Base-by-base conservation (phyloP, 2,329 filamentous ascomycete species). In the Coniochaeta prunicola region DNA sequence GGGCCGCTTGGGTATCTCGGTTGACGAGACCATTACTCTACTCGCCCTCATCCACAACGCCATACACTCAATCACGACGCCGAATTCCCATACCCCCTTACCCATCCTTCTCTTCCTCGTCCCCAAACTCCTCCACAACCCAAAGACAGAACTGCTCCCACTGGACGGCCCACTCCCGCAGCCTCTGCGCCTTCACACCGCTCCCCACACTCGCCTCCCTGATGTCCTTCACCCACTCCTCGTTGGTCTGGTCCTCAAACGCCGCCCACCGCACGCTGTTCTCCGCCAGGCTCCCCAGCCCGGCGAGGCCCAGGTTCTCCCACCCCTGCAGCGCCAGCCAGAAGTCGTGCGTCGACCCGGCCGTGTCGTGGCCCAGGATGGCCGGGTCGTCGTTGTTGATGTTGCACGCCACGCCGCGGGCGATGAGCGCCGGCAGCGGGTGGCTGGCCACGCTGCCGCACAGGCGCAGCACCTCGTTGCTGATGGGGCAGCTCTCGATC, bases 141-240 rank as follows among this genome's bases (percentile, higher is more conserved):
- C 92, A 97, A 58, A 91, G 80, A 69, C 92, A 97, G 70, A 94
- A 97, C 68, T 84, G 81, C 77, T 97, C 93, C 85, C 92, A 97
- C 64, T 90, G 84, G 36, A 84, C 75, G 56, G 84, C 82, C 91
- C 92, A 97, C 71, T 92, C 81, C 70, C 85, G 85, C 71, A 97
- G 73, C 62, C 87, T 80, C 70, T 85, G 70, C 0, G 90, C 90
- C 70, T 94, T 88, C 57, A 88, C 65, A 0, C 90, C 85, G 54
- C 78, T 77, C 1, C 91, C 92, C 61, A 88, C 76, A 48, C 87
- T 86, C 0, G 91, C 92, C 62, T 89, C 85, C 60, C 84, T 87
- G 63, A 97, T 81, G 58, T 86, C 89, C 58, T 83, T 79, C 24
- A 80, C 73, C 91, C 54, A 56, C 33, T 56, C 54, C 54, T 38